Base-by-base conservation (phyloP, 306 rosid species). In the Cicer judaicum region DNA sequence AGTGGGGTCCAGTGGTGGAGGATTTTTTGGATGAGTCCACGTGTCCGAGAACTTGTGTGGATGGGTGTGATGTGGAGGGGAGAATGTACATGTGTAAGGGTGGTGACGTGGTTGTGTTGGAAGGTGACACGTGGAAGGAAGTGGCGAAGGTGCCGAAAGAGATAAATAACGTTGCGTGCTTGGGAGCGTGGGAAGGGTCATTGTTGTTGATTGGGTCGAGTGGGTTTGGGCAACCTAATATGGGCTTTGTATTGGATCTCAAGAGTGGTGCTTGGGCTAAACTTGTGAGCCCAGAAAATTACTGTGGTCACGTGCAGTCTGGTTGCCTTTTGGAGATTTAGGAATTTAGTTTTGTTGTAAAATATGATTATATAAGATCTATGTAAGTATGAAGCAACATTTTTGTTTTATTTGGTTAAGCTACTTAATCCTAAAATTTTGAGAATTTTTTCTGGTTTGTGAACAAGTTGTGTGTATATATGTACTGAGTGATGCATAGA, bases 321-420 rank as follows among this genome's bases (percentile, higher is more conserved):
- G 84, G 89, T 19, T 90, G 96, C 43, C 57, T 80, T 21, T 8
- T 92, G 53, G 92, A 90, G 80, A 73, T 91, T 67, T 90, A 82
- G 47, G 4, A 5, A 6, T 19, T 38, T 7, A 12, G n/a, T 29
- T 6, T 48, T 41, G 10, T 7, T 63, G 4, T 24, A 8, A 7
- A 15, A 15, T 50, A 7, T 50, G 7, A 21, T 55, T 10, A 9
- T 53, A 3, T 47, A 36, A 24, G 34, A 10, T 13, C 7, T 24
- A 8, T 54, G 43, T 24, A 14, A 2, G 38, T 56, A 29, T 8
- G 74, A 54, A 49, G 72, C 72, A 69, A 59, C 68, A 68, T 59
- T 79, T 72, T 71, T 73, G 73, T 40, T 67, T 70, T 13, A 36
- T 36, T 48, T 39, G 7, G 56, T 63, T 53, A 79, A 69, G 55